A percentile compares a stretch with the other conserved stretches of the same genome.
phyloP scores from a whole-genome alignment of 208 protist genomes.

The Spongospora subterranea region DNA sequence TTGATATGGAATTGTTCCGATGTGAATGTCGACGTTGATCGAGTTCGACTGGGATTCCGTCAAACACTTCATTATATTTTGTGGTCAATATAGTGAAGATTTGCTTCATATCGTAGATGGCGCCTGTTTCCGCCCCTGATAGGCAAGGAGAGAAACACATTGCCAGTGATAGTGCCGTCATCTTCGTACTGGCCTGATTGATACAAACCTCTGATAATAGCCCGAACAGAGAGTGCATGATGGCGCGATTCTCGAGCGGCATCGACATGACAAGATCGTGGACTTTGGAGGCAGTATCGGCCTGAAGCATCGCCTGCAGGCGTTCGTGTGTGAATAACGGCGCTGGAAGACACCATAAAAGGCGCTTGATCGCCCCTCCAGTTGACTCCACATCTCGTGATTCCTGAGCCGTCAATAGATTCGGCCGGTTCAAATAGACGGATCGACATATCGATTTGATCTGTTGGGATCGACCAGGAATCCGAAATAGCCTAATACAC shows the following conservation, averaged over 20 bases:
- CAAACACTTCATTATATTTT: slow-evolving; percentile 7
- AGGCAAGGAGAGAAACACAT: slow-evolving; percentile 51
- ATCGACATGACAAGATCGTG: neutral
- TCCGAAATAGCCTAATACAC: neutral
- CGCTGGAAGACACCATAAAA: slow-evolving; percentile 12
- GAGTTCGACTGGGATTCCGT: neutral
- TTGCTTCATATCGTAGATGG: slow-evolving; percentile 41
- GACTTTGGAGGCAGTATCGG: neutral
- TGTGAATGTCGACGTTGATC: neutral
- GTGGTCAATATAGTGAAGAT: neutral
- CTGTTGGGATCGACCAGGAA: neutral
- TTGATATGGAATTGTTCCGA: neutral
- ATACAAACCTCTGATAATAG: slow-evolving; percentile 14
- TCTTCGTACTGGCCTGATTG: neutral
- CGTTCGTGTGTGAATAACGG: neutral
- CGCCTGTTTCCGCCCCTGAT: slow-evolving; percentile 9
- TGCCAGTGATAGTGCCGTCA: slow-evolving; percentile 16
- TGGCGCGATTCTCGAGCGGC: slow-evolving; percentile 9
- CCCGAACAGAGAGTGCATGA: neutral
- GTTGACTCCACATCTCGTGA: slow-evolving; percentile 31
- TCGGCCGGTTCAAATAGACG: slow-evolving; percentile 14
- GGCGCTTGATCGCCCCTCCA: slow-evolving; percentile 23
- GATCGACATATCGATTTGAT: slow-evolving; percentile 54
- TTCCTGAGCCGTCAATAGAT: neutral
- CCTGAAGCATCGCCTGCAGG: neutral